Evolutionary conservation across 2,329 filamentous ascomycete genomes (phyloP).

Genomic region (Domatiomyces catenatus): DNA sequence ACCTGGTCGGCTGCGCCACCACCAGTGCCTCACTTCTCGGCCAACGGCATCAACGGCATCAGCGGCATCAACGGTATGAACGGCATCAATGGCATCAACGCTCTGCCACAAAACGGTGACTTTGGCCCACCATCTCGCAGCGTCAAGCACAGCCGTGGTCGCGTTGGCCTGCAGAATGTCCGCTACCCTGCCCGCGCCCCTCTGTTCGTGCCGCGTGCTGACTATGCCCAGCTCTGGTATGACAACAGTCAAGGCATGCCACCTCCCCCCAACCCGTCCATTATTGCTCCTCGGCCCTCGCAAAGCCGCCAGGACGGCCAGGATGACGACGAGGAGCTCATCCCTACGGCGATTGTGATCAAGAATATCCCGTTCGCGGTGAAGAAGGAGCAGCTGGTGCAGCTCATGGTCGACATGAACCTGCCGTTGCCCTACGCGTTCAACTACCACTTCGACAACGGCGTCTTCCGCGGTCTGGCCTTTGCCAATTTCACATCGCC

Average conservation of each 20-base stretch:
- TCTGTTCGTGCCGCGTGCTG: conserved; percentile 3
- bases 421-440: conserved; percentile 93
- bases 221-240: conserved; percentile 42
- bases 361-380: conserved; percentile 99
- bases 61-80: conserved; percentile 34
- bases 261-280: conserved; percentile 30
- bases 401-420: conserved; percentile 85
- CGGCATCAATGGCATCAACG: background rate
- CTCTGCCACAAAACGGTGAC: conserved; percentile 25
- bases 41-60: conserved; percentile 28
- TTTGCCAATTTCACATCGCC: conserved; percentile 97
- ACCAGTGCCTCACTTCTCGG: conserved; percentile 37
- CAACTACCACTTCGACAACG: conserved; percentile 98
- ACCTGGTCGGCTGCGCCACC: conserved; percentile 64
- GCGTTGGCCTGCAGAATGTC: conserved; percentile 57
- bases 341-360: conserved; percentile 95
- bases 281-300: conserved; percentile 27
- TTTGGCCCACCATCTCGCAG: conserved; percentile 32
- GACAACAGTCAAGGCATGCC: conserved; percentile 32
- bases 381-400: conserved; percentile 86
- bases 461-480: conserved; percentile 85
- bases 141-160: conserved; percentile 41
- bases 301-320: conserved; percentile 28
- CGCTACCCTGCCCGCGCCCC: conserved; percentile 25
- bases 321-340: conserved; percentile 60